Evolutionary conservation across 495 filamentous ascomycete species (phyloP), one percentile per base, ranked within the genome.

Genomic region (Tetracladium setigerum): DNA sequence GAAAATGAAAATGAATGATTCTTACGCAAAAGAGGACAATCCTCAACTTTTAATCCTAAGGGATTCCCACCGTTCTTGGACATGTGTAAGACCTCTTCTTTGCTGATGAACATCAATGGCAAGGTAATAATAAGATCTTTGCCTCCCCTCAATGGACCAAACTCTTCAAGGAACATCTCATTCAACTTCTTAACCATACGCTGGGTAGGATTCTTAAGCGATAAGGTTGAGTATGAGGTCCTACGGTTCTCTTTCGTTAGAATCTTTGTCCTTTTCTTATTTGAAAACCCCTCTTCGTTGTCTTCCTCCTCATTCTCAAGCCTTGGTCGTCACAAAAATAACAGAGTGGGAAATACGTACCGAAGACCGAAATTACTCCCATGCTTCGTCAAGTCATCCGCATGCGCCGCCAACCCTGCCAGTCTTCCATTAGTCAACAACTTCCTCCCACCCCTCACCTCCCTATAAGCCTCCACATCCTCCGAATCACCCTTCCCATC

Each of bases 61-160:
- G 70, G 61, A 51, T 77, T 77, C 2, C 72, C 75, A 4, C 74
- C 75, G 44, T 61, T 61, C 38, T 68, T 67, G 9, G 47, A 37
- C 60, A 73, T 72, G 2, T 69, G 61, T 5, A 58, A 46, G n/a
- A 70, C 62, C 18, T 64, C 64, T 5, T 61, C 54, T 14, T 56
- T 50, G 10, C 67, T 67, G 33, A 77, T 63, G 17, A 62, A 68
- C 46, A 77, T 74, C 54, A 73, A 66, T 34, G 73, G 48, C 12
- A 72, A 60, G 2, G 70, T 68, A 0, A 71, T 69, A 18, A 63
- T 46, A 22, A 69, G 59, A 16, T 64, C 65, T 11, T 46, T 42
- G 6, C 67, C 49, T 30, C 62, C 54, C 15, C 56, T 59, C 6
- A 74, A 51, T 31, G 59, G 54, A 1, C 59, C 35, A 22, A 66